These are phyloP conservation scores for Colletotrichum tamarilloi DNA, from an alignment of 2,329 filamentous ascomycete genomes.

Conservation along the genomic window DNA sequence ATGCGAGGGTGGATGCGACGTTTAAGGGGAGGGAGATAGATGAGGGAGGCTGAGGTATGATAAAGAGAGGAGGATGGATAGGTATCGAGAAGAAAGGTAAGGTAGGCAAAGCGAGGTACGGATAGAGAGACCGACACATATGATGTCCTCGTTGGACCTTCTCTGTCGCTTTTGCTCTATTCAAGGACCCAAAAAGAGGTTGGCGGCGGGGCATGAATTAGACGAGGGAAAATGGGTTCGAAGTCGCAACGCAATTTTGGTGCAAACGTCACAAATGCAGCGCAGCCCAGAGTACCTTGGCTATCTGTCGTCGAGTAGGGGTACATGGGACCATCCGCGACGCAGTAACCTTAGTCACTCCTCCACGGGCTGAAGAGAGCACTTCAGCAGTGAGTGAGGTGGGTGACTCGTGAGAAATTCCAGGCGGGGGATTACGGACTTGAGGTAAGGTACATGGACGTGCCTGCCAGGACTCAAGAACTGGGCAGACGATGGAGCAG, in stretches of 20 bases:
- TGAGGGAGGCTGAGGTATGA: background rate
- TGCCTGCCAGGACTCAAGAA: background rate
- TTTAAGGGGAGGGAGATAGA: background rate
- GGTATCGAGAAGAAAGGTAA: background rate
- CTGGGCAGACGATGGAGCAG: conserved; percentile 2
- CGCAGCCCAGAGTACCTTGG: background rate
- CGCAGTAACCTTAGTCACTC: background rate
- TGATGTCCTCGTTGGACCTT: background rate
- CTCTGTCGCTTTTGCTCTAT: background rate
- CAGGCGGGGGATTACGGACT: no score
- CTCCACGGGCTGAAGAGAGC: background rate
- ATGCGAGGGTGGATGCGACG: background rate
- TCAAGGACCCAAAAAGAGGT: conserved; percentile 7
- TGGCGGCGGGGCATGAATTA: conserved; percentile 19
- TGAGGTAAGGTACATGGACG: background rate
- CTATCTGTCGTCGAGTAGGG: background rate
- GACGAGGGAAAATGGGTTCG: conserved; percentile 20
- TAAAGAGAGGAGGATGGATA: background rate
- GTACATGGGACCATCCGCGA: conserved; percentile 5
- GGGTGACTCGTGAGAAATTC: no score
- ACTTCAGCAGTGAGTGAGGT: background rate
- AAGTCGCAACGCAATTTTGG: conserved; percentile 29
- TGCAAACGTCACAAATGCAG: conserved; percentile 35
- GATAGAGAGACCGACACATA: conserved; percentile 6
- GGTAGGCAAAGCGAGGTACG: background rate